These are phyloP conservation scores for Russula sp. DNA, from an alignment of 768 basidiomycete genomes.

Conservation along the genomic window DNA sequence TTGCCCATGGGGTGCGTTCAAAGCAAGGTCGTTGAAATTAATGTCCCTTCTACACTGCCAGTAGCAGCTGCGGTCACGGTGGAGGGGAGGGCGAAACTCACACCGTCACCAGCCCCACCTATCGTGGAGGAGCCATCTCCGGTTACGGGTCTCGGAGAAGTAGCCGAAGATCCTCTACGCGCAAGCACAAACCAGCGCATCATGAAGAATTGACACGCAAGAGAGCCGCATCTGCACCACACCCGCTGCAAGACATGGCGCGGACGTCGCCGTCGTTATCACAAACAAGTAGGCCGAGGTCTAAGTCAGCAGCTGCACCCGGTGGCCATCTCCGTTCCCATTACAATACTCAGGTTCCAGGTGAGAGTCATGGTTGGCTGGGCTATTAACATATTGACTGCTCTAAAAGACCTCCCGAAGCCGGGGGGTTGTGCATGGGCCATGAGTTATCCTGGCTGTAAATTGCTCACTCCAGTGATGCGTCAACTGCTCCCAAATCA, in stretches of 20 bases:
- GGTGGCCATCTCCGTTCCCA: neutral
- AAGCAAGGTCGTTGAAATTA: too few relatives aligned
- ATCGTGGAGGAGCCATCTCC: too few relatives aligned
- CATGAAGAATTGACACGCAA: neutral
- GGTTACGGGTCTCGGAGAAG: too few relatives aligned
- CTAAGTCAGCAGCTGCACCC: neutral
- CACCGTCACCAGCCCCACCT: too few relatives aligned
- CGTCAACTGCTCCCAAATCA: neutral
- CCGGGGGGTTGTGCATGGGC: neutral
- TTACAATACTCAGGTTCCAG: neutral
- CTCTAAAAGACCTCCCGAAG: neutral
- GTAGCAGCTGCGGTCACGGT: too few relatives aligned
- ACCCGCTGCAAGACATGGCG: too few relatives aligned
- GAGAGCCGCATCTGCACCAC: neutral
- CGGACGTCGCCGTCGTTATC: neutral
- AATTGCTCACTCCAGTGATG: neutral
- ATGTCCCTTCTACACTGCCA: too few relatives aligned
- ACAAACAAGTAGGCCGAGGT: too few relatives aligned
- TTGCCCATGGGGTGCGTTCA: too few relatives aligned
- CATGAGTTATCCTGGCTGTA: neutral
- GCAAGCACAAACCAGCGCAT: too few relatives aligned
- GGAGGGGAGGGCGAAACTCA: too few relatives aligned
- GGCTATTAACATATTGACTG: neutral
- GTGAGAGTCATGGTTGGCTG: neutral
- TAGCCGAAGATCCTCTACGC: neutral